phyloP scores from a whole-genome alignment of 2,329 filamentous ascomycete species.

The Orbilia oligospora region DNA sequence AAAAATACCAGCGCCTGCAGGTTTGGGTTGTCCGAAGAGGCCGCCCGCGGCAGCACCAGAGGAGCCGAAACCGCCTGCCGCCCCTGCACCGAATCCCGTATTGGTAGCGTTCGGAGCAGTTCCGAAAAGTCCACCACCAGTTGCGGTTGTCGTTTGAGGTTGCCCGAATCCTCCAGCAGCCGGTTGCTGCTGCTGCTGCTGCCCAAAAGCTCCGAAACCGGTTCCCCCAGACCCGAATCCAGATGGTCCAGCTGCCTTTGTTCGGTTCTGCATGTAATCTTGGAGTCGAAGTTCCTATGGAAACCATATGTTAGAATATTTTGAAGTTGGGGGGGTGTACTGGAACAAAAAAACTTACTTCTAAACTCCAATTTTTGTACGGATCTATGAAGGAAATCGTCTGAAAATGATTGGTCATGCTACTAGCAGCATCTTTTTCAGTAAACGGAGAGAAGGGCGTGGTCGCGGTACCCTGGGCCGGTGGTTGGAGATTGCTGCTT shows the following conservation, averaged over 20 bases:
- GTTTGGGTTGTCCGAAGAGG: slow-evolving; percentile 68
- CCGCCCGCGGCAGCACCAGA: slow-evolving; percentile 61
- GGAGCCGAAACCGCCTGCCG: slow-evolving; percentile 63
- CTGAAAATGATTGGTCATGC: slow-evolving; percentile 77
- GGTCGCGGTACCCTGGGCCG: slow-evolving; percentile 76
- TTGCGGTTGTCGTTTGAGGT: slow-evolving; percentile 28
- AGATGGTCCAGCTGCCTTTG: slow-evolving; percentile 66
- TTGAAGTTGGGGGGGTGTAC: slow-evolving; percentile 14
- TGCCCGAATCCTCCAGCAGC: slow-evolving; percentile 46
- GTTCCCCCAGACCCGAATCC: slow-evolving; percentile 68
- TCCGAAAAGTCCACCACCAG: slow-evolving; percentile 60
- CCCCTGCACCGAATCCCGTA: slow-evolving; percentile 59
- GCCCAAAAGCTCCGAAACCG: slow-evolving; percentile 69
- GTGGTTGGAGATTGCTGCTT: slow-evolving; percentile 70
- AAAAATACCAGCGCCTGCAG: slow-evolving; percentile 62
- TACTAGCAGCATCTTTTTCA: slow-evolving; percentile 79
- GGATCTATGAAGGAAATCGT: slow-evolving; percentile 83
- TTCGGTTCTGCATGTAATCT: slow-evolving; percentile 88
- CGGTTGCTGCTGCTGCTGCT: slow-evolving; percentile 65
- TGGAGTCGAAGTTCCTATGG: slow-evolving; percentile 79
- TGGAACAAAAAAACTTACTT: slow-evolving; percentile 67
- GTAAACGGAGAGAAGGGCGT: slow-evolving; percentile 77
- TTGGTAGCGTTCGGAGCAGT: slow-evolving; percentile 64
- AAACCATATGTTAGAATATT: slow-evolving; percentile 40
- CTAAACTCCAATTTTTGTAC: slow-evolving; percentile 92